Base-by-base conservation (phyloP, 2,329 filamentous ascomycete species). In the Penicillium aurantiogriseum region DNA sequence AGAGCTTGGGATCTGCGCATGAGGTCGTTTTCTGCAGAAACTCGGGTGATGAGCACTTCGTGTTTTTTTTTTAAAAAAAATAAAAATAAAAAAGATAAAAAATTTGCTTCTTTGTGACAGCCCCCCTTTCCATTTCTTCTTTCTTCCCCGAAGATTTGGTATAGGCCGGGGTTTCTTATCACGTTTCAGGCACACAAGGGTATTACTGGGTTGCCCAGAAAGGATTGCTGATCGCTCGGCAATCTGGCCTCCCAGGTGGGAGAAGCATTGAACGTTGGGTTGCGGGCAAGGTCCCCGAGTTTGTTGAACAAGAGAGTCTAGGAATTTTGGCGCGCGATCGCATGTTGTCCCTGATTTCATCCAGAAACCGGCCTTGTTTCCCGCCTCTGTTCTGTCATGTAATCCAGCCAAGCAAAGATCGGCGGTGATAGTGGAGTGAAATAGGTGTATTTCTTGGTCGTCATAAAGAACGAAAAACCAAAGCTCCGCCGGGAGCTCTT, bases 341-440 rank as follows among this genome's bases (percentile, higher is more conserved):
- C 7, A 49, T n/a, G 2, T 15, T 40, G 40, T 45, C 23, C 31
- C 43, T 11, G 23, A 15, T 27, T 21, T n/a, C 35, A 40, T 6
- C 40, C 33, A 36, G 36, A n/a, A 23, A 39, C 10, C 2, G 3
- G 35, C 17, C 17, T 48, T 10, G 13, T 27, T 36, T 46, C 9
- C 39, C 38, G 19, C 13, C 38, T 44, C 47, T 56, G 54, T 51
- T 52, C 39, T 53, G 36, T 63, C 40, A 49, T 40, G 48, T 56
- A 51, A 52, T 39, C 39, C 38, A 49, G 43, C 25, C n/a, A 35
- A 61, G 60, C 51, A 63, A 42, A 19, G 63, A 66, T 65, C 61
- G 45, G 27, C 64, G 7, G n/a, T 54, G 23, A 33, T 29, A 52
- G 54, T 60, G 58, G 59, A 57, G 51, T 53, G 19, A 23, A 40